Evolutionary conservation across 495 filamentous ascomycete genomes (phyloP).

Genomic region (Xylaria acuta): DNA sequence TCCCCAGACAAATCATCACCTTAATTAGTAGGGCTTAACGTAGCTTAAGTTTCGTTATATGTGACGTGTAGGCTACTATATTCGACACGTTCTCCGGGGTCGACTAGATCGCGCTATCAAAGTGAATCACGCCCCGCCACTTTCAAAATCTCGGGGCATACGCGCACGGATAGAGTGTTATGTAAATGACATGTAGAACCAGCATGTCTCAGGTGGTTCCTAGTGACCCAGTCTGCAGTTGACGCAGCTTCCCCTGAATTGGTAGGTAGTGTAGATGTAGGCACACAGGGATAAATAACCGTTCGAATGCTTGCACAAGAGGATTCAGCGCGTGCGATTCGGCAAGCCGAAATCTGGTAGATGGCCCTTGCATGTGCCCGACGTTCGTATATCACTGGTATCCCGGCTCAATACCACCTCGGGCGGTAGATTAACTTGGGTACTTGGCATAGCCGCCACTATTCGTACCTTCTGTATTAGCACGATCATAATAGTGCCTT

Average conservation of each 20-base stretch:
- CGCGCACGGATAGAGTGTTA: neutral
- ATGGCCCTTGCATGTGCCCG: neutral
- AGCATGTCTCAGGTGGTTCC: conserved; percentile 9
- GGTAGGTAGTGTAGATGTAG: neutral
- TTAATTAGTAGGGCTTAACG: neutral
- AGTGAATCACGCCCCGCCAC: neutral
- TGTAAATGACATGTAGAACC: neutral
- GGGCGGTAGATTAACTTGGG: neutral
- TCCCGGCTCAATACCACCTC: conserved; percentile 4
- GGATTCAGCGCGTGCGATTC: neutral
- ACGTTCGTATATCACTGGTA: neutral
- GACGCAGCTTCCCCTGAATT: conserved; percentile 2
- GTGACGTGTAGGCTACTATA: neutral
- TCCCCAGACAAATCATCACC: neutral
- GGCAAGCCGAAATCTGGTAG: neutral
- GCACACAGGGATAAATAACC: neutral
- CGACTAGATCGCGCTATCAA: neutral
- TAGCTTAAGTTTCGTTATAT: neutral
- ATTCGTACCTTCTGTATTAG: neutral
- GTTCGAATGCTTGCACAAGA: neutral
- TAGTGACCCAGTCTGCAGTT: neutral
- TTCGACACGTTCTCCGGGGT: neutral
- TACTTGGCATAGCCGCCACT: conserved; percentile 5
- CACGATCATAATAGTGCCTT: neutral
- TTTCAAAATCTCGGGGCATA: neutral